phyloP scores from a whole-genome alignment of 495 filamentous ascomycete genomes.

The Tuber indicum region DNA sequence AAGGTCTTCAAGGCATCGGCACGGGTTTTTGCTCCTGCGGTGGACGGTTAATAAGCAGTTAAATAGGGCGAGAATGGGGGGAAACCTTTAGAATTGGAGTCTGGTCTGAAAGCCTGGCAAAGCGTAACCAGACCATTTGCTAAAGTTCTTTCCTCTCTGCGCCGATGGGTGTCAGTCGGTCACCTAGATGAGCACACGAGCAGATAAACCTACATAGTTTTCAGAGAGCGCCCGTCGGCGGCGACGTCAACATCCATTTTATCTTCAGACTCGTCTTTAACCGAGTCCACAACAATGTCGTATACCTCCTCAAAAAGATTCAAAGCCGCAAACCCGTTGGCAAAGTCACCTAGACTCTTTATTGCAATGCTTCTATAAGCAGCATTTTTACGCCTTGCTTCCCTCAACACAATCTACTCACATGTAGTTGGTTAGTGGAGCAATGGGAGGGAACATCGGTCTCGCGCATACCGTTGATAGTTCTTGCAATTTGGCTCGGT shows the following conservation, averaged over 20 bases:
- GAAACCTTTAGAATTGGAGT: conserved; percentile 20
- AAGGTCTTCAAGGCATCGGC: conserved; percentile 26
- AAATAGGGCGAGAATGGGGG: neutral
- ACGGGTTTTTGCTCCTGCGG: conserved; percentile 13
- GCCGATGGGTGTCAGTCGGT: neutral
- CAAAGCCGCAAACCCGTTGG: conserved; percentile 55
- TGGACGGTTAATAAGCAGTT: neutral
- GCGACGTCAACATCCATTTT: conserved; percentile 56
- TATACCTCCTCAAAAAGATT: conserved; percentile 64
- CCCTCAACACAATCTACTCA: conserved; percentile 65
- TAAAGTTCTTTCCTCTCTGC: neutral
- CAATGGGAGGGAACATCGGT: conserved; percentile 35
- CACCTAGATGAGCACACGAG: neutral
- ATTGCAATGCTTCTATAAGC: conserved; percentile 72
- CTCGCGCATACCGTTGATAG: conserved; percentile 53
- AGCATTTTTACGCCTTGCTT: conserved; percentile 84
- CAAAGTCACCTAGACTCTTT: conserved; percentile 63
- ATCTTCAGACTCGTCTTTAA: conserved; percentile 54
- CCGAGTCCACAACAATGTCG: conserved; percentile 53
- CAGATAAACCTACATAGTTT: conserved; percentile 25
- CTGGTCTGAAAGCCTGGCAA: conserved; percentile 31
- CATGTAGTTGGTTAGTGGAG: conserved; percentile 12
- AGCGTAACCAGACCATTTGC: conserved; percentile 34
- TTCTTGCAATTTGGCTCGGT: conserved; percentile 47
- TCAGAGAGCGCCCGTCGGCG: conserved; percentile 28